Percentiles rank a stretch among this genome's conserved stretches.
Conservation (phyloP, 1,284 basidiomycete species). For the Cerioporus squamosus region DNA sequence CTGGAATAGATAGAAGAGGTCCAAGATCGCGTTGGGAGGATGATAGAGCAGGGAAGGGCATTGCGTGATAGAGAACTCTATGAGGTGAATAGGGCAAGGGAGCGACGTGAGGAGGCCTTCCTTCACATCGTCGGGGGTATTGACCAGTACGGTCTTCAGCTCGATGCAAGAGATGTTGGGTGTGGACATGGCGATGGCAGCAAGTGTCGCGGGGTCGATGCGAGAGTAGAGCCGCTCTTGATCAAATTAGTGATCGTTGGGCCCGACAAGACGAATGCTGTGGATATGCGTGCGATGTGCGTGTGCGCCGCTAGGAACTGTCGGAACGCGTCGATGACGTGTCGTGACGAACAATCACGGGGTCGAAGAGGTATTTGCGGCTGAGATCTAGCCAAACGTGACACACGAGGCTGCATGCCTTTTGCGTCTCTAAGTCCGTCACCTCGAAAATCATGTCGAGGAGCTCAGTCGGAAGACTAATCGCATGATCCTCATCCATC, state of each 20-base stretch:
- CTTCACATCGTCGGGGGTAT: too few species aligned
- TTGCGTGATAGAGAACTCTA: too few species aligned
- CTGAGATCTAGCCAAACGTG: neutral
- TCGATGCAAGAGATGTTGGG: too few species aligned
- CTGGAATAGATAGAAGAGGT: too few species aligned
- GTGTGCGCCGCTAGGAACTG: neutral
- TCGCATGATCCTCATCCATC: too few species aligned
- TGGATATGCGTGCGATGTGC: neutral
- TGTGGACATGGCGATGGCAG: too few species aligned
- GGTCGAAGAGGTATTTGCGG: neutral
- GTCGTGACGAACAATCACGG: neutral
- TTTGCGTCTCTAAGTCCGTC: neutral
- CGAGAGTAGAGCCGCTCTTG: neutral
- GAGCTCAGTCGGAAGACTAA: neutral
- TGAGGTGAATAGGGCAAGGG: too few species aligned
- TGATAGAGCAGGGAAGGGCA: too few species aligned
- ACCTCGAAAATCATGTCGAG: neutral
- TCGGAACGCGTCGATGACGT: neutral
- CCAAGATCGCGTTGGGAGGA: too few species aligned
- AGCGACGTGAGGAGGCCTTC: too few species aligned
- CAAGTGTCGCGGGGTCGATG: neutral
- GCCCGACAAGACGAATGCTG: neutral
- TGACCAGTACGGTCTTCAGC: too few species aligned
- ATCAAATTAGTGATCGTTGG: neutral
- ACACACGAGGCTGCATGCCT: neutral